Percentiles rank a stretch among this genome's conserved stretches.
Evolutionary conservation across 2,329 filamentous ascomycete species (phyloP).

Genomic region (Pyricularia sp.): DNA sequence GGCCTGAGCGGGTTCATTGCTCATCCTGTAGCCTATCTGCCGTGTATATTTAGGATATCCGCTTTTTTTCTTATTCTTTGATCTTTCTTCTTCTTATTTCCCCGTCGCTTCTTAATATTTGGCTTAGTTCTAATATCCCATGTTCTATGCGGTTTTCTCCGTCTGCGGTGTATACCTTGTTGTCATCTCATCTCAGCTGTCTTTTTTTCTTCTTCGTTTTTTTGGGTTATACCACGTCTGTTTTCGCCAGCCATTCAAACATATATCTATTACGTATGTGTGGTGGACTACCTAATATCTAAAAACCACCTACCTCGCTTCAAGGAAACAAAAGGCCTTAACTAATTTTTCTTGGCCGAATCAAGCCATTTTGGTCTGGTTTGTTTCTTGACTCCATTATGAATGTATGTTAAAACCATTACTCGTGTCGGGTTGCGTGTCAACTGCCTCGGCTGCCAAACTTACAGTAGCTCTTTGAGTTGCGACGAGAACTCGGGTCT

Average conservation of each 20-base stretch:
- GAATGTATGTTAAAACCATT: background rate
- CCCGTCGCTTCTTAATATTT: background rate
- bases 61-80: conserved; percentile 14
- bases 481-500: background rate
- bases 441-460: background rate
- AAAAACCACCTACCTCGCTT: background rate
- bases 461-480: background rate
- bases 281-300: background rate
- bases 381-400: background rate
- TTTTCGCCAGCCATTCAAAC: background rate
- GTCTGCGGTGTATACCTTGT: background rate
- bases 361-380: too few relatives aligned
- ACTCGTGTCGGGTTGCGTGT: background rate
- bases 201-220: too few relatives aligned
- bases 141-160: background rate
- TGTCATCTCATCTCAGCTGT: background rate
- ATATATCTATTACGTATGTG: background rate
- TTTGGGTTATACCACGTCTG: too few relatives aligned
- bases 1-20: background rate
- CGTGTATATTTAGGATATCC: conserved; percentile 32
- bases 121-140: background rate
- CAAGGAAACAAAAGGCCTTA: too few relatives aligned
- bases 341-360: too few relatives aligned
- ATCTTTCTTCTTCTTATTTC: background rate
- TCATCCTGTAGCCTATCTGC: background rate